Conservation (phyloP, 2,329 filamentous ascomycete genomes). For the Claviceps pusilla region DNA sequence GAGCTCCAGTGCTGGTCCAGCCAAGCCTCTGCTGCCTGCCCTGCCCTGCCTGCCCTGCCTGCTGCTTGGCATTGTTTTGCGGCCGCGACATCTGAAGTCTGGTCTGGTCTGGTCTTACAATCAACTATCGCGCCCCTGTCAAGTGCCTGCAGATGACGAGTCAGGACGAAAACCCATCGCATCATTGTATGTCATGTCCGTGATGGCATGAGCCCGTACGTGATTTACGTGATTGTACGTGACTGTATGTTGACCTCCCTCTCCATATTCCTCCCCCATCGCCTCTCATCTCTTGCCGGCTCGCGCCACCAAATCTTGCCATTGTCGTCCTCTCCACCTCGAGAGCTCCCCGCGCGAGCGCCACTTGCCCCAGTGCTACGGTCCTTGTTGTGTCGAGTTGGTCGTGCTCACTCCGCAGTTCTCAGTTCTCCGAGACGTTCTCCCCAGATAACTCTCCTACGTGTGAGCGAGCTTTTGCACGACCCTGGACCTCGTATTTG, state of each 20-base stretch:
- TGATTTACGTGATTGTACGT: no score
- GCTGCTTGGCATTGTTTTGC: background rate
- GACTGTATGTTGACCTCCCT: background rate
- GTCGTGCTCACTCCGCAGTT: background rate
- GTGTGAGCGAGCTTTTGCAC: background rate
- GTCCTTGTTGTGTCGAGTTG: background rate
- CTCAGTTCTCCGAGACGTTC: background rate
- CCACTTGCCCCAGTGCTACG: conserved; percentile 1
- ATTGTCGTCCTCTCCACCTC: conserved; percentile 1
- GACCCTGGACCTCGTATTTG: background rate
- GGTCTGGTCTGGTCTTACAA: background rate
- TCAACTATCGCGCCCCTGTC: background rate
- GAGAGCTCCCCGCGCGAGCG: conserved; percentile 1
- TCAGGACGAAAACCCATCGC: background rate
- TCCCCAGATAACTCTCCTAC: background rate
- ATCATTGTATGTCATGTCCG: background rate
- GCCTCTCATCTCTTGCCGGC: background rate
- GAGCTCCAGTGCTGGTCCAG: background rate
- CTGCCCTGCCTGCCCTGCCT: background rate
- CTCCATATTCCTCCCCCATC: background rate
- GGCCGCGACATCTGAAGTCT: background rate
- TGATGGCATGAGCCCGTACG: no score
- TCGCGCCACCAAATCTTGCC: background rate
- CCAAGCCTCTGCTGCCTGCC: no score
- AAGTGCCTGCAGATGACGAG: background rate